These are phyloP conservation scores for Russula compacta DNA, from an alignment of 768 basidiomycete species.

Conservation along the genomic window DNA sequence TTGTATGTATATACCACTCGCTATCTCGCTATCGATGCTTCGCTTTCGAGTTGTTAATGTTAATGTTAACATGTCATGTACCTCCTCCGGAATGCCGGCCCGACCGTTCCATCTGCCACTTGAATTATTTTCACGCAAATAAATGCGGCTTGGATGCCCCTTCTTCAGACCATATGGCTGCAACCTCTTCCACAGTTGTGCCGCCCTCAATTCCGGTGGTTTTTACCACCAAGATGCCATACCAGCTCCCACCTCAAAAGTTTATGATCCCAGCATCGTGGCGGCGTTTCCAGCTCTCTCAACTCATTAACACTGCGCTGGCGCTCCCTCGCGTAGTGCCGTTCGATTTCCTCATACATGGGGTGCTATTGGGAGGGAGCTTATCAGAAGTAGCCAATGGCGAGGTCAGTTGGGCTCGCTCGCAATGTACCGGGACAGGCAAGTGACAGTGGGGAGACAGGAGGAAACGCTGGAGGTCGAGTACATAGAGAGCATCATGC, in stretches of 20 bases:
- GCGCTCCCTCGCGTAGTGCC: slow-evolving; percentile 65
- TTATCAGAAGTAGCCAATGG: slow-evolving; percentile 73
- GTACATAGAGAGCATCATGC: slow-evolving; percentile 20
- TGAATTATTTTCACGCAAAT: too few species aligned
- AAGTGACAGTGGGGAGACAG: slow-evolving; percentile 28
- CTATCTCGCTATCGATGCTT: not conserved
- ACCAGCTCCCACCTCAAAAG: slow-evolving; percentile 75
- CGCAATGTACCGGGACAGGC: not conserved
- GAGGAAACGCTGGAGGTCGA: slow-evolving; percentile 56
- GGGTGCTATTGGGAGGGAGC: slow-evolving; percentile 65
- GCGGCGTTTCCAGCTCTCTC: slow-evolving; percentile 94
- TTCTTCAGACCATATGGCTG: slow-evolving; percentile 1
- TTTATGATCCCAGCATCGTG: slow-evolving; percentile 88
- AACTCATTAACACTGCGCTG: slow-evolving; percentile 92
- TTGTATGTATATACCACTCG: not conserved
- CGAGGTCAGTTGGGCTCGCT: slow-evolving; percentile 40
- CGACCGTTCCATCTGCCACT: not conserved
- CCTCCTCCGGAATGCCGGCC: not conserved
- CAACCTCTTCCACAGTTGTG: not conserved
- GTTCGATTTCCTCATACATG: slow-evolving; percentile 86
- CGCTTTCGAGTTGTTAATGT: not conserved
- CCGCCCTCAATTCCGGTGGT: slow-evolving; percentile 46
- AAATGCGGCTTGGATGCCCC: too few species aligned
- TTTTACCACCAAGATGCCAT: slow-evolving; percentile 63
- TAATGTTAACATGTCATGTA: too few species aligned